Percentiles rank a stretch among this genome's conserved stretches.
Evolutionary conservation across 805 yeast genomes (phyloP).

Genomic region (Schizosaccharomyces japonicus): DNA sequence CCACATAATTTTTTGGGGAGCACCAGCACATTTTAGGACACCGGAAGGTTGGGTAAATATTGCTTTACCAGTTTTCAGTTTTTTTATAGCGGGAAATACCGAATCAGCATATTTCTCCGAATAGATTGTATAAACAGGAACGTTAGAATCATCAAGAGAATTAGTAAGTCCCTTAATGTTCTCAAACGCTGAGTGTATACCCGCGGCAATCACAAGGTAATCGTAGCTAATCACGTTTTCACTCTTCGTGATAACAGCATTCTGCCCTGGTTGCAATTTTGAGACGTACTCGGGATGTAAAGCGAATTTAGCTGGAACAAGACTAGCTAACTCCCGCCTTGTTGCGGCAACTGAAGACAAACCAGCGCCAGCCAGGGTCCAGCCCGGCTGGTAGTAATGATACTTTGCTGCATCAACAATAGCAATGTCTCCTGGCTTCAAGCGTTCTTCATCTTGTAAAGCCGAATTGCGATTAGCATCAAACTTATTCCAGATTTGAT

Average conservation of each 20-base stretch:
- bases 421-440: constrained; percentile 1
- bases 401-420: constrained; percentile 4
- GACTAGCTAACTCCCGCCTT: neutral
- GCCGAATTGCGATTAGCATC: neutral
- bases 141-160: neutral
- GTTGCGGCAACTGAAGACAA: neutral
- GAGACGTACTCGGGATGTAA: neutral
- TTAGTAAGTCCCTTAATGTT: neutral
- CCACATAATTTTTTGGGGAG: constrained; percentile 6
- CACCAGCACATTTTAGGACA: constrained; percentile 5
- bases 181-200: neutral
- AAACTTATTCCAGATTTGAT: neutral
- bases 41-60: constrained; percentile 6
- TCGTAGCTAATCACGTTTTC: constrained; percentile 1
- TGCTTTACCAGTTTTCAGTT: neutral
- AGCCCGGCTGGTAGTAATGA: constrained; percentile 6
- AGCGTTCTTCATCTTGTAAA: neutral
- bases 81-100: neutral
- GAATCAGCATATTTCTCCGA: neutral
- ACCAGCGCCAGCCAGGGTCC: constrained; percentile 6
- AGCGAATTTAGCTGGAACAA: neutral
- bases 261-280: neutral
- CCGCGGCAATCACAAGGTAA: constrained; percentile 2
- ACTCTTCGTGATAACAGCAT: neutral
- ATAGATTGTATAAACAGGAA: constrained; percentile 1